These are phyloP conservation scores for Draba incana DNA, from an alignment of 345 rosid species.

Conservation along the genomic window DNA sequence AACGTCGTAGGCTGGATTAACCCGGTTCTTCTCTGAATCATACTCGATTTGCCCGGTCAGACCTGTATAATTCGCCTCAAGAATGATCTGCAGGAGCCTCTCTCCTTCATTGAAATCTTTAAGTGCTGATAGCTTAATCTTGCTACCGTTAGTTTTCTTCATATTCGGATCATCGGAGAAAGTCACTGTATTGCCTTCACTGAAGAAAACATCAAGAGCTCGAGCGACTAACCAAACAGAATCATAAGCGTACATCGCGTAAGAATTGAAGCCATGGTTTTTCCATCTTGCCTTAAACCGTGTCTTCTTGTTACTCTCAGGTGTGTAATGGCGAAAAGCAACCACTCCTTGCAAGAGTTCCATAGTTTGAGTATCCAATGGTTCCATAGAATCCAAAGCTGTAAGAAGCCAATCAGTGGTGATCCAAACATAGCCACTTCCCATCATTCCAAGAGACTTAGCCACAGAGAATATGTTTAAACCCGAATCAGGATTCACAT, in stretches of 20 bases:
- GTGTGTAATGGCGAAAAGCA: slow-evolving; percentile 79
- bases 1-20: slow-evolving; percentile 73
- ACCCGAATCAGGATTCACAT: slow-evolving; percentile 89
- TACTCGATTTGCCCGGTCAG: slow-evolving; percentile 65
- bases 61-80: slow-evolving; percentile 69
- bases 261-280: slow-evolving; percentile 60
- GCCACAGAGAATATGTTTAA: slow-evolving; percentile 67
- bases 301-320: slow-evolving; percentile 60
- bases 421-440: slow-evolving; percentile 84
- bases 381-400: slow-evolving; percentile 61
- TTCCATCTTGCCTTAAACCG: slow-evolving; percentile 60
- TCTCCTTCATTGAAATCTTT: slow-evolving; percentile 71
- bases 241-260: slow-evolving; percentile 89
- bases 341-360: slow-evolving; percentile 86
- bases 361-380: slow-evolving; percentile 48
- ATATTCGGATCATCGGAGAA: slow-evolving; percentile 68
- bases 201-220: slow-evolving; percentile 68
- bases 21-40: slow-evolving; percentile 58
- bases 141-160: slow-evolving; percentile 50
- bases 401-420: slow-evolving; percentile 96
- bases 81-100: slow-evolving; percentile 61
- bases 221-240: slow-evolving; percentile 89
- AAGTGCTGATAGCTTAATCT: slow-evolving; percentile 59
- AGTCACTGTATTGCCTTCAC: slow-evolving; percentile 63
- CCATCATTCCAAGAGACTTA: slow-evolving; percentile 70